Evolutionary conservation across 805 yeast species (phyloP), one percentile per base, ranked within the genome.

Genomic region (Scheffersomyces stipitis): DNA sequence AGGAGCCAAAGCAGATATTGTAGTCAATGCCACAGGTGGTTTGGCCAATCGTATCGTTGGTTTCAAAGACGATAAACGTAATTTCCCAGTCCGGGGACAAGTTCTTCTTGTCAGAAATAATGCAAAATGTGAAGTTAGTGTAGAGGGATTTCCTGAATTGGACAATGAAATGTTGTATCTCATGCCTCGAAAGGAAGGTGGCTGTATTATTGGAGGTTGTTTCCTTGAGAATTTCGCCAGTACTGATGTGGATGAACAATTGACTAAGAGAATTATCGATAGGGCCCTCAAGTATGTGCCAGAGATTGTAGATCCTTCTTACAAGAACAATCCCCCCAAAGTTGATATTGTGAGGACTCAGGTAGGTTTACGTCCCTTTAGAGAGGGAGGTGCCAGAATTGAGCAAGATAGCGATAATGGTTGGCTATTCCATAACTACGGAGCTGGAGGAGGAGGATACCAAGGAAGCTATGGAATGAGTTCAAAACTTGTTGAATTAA

Each of bases 141-240:
- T 63, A 45, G 54, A 45, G 18, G 64, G 66, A 0, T 61, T 61
- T 34, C 54, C 58, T 12, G 67, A 52, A 1, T 49, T 45, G 33
- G 55, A 53, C 1, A 52, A 58, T 28, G 88, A 83, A 45, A 51
- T 62, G 33, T 59, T 81, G 18, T 81, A 82, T 50, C 62, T 78
- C 24, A 76, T 82, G 69, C 88, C 88, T n/a, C 60, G 88, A 38
- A 76, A 75, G 42, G 88, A 82, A 58, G 87, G 88, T n/a, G 86
- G 85, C 30, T 66, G 77, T 23, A 76, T 82, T 27, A 69, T 82
- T 38, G 89, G 88, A 3, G 89, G 88, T 0, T 52, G 64, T 30
- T 58, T 63, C 28, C 30, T 37, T 5, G 41, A 33, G 3, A 42
- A 54, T 23, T 43, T 41, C 27, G 33, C 36, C 22, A 40, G 45